Percentiles rank a stretch among this genome's conserved stretches.
Conservation (phyloP, 495 filamentous ascomycete genomes). For the Aspergillus incahuasiensis region DNA sequence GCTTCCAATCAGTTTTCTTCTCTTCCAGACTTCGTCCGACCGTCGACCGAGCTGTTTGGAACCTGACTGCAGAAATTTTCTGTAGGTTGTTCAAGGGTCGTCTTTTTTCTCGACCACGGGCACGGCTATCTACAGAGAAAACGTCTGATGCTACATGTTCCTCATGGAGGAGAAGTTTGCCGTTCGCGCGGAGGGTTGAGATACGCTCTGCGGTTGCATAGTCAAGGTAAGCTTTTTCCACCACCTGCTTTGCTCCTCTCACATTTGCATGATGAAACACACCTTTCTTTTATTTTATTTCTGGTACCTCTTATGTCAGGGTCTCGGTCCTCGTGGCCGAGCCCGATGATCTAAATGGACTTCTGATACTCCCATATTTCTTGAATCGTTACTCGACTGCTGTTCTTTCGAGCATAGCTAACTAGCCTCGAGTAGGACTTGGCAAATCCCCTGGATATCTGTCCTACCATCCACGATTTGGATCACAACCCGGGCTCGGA, state of each 20-base stretch:
- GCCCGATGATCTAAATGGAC: conserved; percentile 59
- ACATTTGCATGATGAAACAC: conserved; percentile 44
- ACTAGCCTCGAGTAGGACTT: conserved; percentile 10
- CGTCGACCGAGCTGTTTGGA: conserved; percentile 2
- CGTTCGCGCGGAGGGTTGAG: background rate
- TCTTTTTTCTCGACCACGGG: background rate
- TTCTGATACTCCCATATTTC: conserved; percentile 45
- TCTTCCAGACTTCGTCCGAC: conserved; percentile 12
- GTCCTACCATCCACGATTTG: background rate
- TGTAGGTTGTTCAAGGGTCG: background rate
- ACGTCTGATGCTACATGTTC: background rate
- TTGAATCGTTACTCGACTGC: conserved; percentile 7
- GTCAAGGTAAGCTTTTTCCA: conserved; percentile 3
- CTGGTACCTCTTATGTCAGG: conserved; percentile 65
- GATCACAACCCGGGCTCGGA: background rate
- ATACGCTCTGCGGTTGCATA: background rate
- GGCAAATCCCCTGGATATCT: background rate
- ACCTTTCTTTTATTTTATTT: conserved; percentile 45
- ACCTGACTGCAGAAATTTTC: background rate
- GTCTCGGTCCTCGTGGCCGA: conserved; percentile 34
- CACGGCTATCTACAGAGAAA: background rate
- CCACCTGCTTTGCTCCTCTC: background rate
- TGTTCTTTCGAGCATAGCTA: conserved; percentile 6
- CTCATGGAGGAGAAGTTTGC: background rate
- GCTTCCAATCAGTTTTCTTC: conserved; percentile 5